Base-by-base conservation (phyloP, 441 rosid genomes). In the Croton setiger region DNA sequence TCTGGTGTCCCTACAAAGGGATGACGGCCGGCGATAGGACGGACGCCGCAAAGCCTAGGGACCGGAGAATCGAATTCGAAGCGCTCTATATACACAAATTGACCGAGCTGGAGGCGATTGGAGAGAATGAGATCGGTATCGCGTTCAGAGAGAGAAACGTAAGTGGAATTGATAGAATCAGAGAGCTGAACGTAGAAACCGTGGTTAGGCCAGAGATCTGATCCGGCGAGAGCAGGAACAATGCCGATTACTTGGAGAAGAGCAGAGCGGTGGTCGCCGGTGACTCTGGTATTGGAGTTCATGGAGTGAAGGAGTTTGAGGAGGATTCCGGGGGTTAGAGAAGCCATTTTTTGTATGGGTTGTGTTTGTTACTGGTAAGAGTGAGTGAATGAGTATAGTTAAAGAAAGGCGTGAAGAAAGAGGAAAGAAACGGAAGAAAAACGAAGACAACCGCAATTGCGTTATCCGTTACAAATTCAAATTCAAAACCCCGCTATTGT, bases 81-180 rank as follows among this genome's bases (percentile, higher is more conserved):
- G 72, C 97, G 96, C 36, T 91, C 96, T 0, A 91, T 82, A 77
- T 91, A 82, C 53, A 88, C 92, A 58, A 93, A 91, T 73, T 93
- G 98, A 41, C 98, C 97, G 17, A 93, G 90, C 83, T 93, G 98
- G 67, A 93, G 97, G 49, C 97, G 88, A 73, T 93, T 93, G 72
- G 80, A 79, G 77, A 91, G 97, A 71, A 93, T 93, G 66, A 93
- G 93, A 41, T 93, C 95, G 44, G 84, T 85, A 73, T 91, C 96
- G 51, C 80, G 87, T 47, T 91, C 95, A 11, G 98, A 86, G 83
- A 93, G 96, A 72, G 97, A 93, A 72, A 93, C 87, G 70, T 93
- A 93, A 55, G 98, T 91, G 71, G 98, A 93, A 80, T 93, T 89
- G 68, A 89, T 87, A 59, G 98, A 93, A 63, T 93, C 97, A 14